Evolutionary conservation across 441 rosid genomes (phyloP).

Genomic region (Populus tomentosa): DNA sequence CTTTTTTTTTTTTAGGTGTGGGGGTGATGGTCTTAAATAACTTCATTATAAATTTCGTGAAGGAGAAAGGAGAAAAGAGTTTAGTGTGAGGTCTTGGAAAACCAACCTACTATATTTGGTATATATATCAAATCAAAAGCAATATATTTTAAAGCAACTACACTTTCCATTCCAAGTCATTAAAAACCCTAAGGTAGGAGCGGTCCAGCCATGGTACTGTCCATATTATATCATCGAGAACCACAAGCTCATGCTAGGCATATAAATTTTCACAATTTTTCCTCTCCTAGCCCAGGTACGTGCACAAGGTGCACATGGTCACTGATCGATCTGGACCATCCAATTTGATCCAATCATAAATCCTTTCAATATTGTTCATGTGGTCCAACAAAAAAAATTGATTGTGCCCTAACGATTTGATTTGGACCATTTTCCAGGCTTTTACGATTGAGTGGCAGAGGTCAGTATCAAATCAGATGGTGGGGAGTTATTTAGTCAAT

Average conservation of each 20-base stretch:
- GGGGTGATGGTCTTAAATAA: too few species aligned
- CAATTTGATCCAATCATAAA: not conserved
- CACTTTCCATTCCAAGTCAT: not conserved
- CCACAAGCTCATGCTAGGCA: not conserved
- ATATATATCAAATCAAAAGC: too few species aligned
- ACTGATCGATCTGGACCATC: slow-evolving; percentile 5
- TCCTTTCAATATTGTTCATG: not conserved
- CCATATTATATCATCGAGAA: not conserved
- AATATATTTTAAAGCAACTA: too few species aligned
- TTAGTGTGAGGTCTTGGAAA: too few species aligned
- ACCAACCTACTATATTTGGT: too few species aligned
- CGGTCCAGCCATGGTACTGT: not conserved
- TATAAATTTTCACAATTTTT: too few species aligned
- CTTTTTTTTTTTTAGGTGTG: too few species aligned
- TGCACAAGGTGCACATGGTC: slow-evolving; percentile 2
- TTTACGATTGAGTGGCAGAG: not conserved
- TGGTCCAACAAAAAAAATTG: not conserved
- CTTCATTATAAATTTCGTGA: too few species aligned
- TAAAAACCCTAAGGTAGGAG: not conserved
- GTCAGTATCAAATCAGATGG: slow-evolving; percentile 7
- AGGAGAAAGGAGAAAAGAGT: too few species aligned
- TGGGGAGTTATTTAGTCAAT: not conserved
- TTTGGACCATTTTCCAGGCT: slow-evolving; percentile 4
- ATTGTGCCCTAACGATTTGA: slow-evolving; percentile 10
- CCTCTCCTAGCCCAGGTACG: too few species aligned